phyloP scores from a whole-genome alignment of 306 rosid species.

The Acacia acuminata region DNA sequence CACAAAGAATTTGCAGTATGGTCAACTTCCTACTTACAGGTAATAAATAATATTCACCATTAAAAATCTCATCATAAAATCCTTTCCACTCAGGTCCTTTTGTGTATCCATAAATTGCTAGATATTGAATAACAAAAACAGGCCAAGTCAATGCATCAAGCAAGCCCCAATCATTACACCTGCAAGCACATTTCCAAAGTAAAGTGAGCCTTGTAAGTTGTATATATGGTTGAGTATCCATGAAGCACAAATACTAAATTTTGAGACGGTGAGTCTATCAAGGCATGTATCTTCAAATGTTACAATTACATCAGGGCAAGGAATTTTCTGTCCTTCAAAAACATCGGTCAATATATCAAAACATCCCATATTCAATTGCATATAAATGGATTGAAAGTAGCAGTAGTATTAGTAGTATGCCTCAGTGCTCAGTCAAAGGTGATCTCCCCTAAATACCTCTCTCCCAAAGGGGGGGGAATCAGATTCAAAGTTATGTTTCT shows the following conservation, averaged over 20 bases:
- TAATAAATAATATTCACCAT: conserved; percentile 68
- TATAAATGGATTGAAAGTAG: background rate
- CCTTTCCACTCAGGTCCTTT: conserved; percentile 70
- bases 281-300: background rate
- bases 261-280: background rate
- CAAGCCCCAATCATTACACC: conserved; percentile 86
- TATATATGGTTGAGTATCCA: background rate
- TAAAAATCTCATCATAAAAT: conserved; percentile 64
- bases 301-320: background rate
- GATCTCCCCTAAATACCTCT: background rate
- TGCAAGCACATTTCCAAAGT: conserved; percentile 34
- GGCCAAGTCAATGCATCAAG: conserved; percentile 94
- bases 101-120: conserved; percentile 64
- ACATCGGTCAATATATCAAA: background rate
- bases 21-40: conserved; percentile 70
- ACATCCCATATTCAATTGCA: background rate
- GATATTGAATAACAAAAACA: conserved; percentile 64
- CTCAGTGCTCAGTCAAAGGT: background rate
- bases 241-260: background rate
- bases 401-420: background rate
- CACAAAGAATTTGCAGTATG: conserved; percentile 81
- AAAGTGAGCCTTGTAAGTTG: background rate
- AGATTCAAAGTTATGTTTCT: background rate
- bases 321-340: background rate
- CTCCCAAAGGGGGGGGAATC: background rate